These are phyloP conservation scores for Erythrophleum fordii DNA, from an alignment of 306 rosid species.

Conservation along the genomic window DNA sequence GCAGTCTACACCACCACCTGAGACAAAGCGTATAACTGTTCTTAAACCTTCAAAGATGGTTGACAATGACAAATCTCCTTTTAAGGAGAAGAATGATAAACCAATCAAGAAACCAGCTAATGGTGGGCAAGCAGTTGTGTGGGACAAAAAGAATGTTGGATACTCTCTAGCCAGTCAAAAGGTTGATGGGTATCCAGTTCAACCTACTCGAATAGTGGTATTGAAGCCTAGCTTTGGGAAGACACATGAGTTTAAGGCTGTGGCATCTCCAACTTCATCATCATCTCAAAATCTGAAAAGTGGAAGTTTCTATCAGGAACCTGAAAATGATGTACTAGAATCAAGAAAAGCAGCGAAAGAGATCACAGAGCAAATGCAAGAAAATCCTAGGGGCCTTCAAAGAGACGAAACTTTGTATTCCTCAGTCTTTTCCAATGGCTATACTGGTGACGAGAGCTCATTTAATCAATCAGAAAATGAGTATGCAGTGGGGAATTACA, in stretches of 20 bases:
- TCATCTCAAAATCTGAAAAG: constrained; percentile 54
- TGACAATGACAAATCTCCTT: constrained; percentile 49
- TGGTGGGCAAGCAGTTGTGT: constrained; percentile 49
- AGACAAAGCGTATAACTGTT: constrained; percentile 76
- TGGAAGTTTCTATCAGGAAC: constrained; percentile 55
- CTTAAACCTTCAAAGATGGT: constrained; percentile 84
- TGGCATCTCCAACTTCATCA: constrained; percentile 58
- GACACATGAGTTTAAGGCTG: constrained; percentile 56
- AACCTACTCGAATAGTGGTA: constrained; percentile 84
- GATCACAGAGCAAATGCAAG: constrained; percentile 58
- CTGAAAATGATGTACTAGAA: constrained; percentile 57
- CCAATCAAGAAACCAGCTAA: constrained; percentile 47
- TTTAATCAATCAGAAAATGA: constrained; percentile 73
- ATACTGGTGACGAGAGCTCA: constrained; percentile 85
- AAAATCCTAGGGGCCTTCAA: constrained; percentile 56
- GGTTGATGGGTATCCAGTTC: constrained; percentile 64
- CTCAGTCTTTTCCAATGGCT: constrained; percentile 76
- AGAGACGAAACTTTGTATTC: constrained; percentile 69
- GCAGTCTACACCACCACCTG: constrained; percentile 58
- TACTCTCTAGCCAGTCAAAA: constrained; percentile 52
- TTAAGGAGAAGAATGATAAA: constrained; percentile 53
- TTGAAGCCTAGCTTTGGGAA: constrained; percentile 84
- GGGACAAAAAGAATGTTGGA: constrained; percentile 55
- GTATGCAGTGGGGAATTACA: constrained; percentile 66
- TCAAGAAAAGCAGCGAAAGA: constrained; percentile 60